Percentiles rank a stretch among this genome's conserved stretches.
Evolutionary conservation across 257 asterid genomes (phyloP).

Genomic region (Solanum habrochaites): DNA sequence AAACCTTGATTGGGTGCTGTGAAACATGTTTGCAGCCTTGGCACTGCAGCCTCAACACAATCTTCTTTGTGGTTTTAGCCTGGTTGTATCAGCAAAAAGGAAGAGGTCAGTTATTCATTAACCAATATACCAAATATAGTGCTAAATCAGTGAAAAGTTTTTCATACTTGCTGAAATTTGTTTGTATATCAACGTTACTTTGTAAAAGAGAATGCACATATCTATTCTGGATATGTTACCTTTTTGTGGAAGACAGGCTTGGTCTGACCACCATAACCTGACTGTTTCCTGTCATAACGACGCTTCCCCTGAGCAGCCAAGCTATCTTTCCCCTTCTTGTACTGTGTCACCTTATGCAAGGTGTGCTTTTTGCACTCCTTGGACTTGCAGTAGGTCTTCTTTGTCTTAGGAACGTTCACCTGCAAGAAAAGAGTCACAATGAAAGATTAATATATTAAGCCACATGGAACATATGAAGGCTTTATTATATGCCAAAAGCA

Average conservation of each 20-base stretch:
- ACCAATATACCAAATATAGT: background rate
- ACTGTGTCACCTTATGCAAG: background rate
- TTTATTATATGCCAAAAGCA: background rate
- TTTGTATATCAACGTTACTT: background rate
- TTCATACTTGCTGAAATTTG: background rate
- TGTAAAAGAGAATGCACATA: background rate
- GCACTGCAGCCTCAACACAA: background rate
- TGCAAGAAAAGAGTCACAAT: background rate
- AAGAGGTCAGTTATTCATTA: background rate
- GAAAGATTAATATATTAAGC: background rate
- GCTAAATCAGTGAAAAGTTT: background rate
- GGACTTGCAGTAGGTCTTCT: constrained; percentile 2
- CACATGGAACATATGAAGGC: background rate
- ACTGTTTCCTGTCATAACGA: background rate
- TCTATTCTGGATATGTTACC: background rate
- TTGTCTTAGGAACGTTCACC: constrained; percentile 1
- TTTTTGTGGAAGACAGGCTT: constrained; percentile 1
- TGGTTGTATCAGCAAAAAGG: background rate
- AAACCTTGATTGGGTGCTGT: constrained; percentile 2
- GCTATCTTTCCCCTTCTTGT: background rate
- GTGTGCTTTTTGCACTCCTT: constrained; percentile 1
- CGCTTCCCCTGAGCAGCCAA: constrained; percentile 5
- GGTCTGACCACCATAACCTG: constrained; percentile 3
- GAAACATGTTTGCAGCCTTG: constrained; percentile 1
- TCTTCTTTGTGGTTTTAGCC: background rate